phyloP scores from a whole-genome alignment of 371 early-diverging fungal genomes.

The Mucor velutinosus region DNA sequence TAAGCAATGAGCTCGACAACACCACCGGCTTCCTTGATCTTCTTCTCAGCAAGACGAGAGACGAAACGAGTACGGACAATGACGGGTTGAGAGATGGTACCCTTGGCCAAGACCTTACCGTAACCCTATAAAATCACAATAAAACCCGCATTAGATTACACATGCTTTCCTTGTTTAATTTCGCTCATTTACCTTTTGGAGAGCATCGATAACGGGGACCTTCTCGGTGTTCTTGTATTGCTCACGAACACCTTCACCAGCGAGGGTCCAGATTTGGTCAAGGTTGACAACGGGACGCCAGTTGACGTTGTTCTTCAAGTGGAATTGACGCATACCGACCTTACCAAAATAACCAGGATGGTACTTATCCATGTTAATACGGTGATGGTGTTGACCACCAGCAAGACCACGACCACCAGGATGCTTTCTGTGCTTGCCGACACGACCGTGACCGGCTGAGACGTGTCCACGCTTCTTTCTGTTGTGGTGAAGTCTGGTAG shows the following conservation, averaged over 20 bases:
- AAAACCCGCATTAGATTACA: background rate
- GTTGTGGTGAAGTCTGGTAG: conserved; percentile 85
- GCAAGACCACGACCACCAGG: too few relatives aligned
- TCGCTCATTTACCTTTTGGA: conserved; percentile 63
- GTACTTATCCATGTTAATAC: too few relatives aligned
- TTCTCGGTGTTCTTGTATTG: too few relatives aligned
- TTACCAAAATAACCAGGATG: conserved; percentile 99
- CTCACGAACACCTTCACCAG: too few relatives aligned
- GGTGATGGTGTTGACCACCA: too few relatives aligned
- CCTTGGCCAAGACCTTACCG: conserved; percentile 98
- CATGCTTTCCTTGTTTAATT: background rate
- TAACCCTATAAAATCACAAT: conserved; percentile 69
- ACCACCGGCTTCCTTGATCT: conserved; percentile 99
- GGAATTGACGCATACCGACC: conserved; percentile 99
- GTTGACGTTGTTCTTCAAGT: conserved; percentile 93
- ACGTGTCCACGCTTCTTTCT: too few relatives aligned
- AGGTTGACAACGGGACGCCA: conserved; percentile 88
- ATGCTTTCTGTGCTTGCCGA: too few relatives aligned
- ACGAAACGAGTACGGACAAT: conserved; percentile 98
- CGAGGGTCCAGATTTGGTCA: too few relatives aligned
- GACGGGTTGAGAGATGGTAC: conserved; percentile 92
- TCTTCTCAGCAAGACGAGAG: conserved; percentile 94
- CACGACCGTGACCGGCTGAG: too few relatives aligned
- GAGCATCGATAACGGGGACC: too few relatives aligned
- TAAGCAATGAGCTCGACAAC: conserved; percentile 62